Evolutionary conservation across 2,329 filamentous ascomycete species (phyloP).

Genomic region (Colletotrichum sp.): DNA sequence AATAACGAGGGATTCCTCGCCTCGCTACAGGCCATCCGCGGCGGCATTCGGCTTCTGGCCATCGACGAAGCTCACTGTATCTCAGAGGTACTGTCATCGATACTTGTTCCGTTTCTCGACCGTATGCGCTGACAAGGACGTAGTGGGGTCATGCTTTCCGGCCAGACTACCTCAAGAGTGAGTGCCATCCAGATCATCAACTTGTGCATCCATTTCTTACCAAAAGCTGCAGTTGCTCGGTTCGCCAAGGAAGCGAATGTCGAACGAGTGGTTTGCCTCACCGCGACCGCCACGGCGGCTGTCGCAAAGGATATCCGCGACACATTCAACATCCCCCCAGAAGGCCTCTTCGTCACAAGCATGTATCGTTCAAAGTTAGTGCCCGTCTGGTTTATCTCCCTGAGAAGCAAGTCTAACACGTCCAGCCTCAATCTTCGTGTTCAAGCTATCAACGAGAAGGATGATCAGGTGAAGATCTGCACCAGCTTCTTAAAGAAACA

Average conservation of each 20-base stretch:
- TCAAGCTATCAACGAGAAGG: constrained; percentile 42
- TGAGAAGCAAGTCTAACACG: neutral
- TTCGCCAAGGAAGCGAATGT: constrained; percentile 61
- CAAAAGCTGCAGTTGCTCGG: constrained; percentile 46
- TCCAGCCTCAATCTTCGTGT: constrained; percentile 56
- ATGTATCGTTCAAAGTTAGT: constrained; percentile 60
- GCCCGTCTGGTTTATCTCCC: fast-evolving
- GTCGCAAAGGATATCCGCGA: constrained; percentile 60
- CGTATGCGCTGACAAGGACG: neutral
- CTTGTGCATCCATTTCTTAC: constrained; percentile 15
- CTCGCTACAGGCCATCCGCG: constrained; percentile 57
- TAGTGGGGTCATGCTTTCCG: constrained; percentile 55
- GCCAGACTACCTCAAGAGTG: constrained; percentile 55
- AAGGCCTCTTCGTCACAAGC: constrained; percentile 61
- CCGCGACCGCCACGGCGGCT: constrained; percentile 61
- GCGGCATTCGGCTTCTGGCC: constrained; percentile 60
- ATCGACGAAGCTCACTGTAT: constrained; percentile 66
- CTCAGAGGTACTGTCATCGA: constrained; percentile 40
- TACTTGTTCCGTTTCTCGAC: fast-evolving
- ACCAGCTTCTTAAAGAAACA: constrained; percentile 56
- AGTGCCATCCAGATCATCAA: fast-evolving
- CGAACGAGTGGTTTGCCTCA: constrained; percentile 64
- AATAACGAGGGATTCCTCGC: constrained; percentile 66
- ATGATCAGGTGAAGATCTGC: constrained; percentile 39
- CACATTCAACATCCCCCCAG: constrained; percentile 52